Base-by-base conservation (phyloP, 1,139 yeast genomes). In the Yamadazyma spencermartinsiae region DNA sequence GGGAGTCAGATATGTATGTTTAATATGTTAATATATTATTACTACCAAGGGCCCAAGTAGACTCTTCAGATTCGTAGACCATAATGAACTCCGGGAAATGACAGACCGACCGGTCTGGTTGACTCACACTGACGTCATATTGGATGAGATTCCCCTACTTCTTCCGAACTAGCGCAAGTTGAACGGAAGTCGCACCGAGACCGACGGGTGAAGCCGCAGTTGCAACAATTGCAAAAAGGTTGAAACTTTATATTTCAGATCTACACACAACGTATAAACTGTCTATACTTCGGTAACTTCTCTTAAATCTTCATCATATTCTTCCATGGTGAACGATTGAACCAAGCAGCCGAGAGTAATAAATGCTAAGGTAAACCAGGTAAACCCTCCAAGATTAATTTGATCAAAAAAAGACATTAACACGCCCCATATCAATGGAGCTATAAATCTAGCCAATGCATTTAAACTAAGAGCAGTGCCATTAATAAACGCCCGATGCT, bases 381-480 rank as follows among this genome's bases (percentile, higher is more conserved):
- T 72, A 5, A 77, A 43, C 59, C 77, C 75, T 0, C 72, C 79
- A 31, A 66, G 54, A 9, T 67, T 62, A 23, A 56, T 48, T n/a
- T 52, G 54, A 45, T 76, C 75, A 18, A 73, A 70, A 45, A 61
- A 61, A 2, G 81, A 64, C 73, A 80, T 78, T 31, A 80, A 49
- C 37, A 58, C 61, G 9, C 86, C 86, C 81, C 83, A 79, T 2
- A 66, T 29, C 13, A 79, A 55, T 0, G 87, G 87, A 3, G 82
- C 86, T 1, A 76, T 33, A 39, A 76, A 80, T 44, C 86, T 58
- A 0, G 85, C 82, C 29, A 74, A 58, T 1, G 86, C 72, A 15
- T 74, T 63, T 34, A 75, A 64, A 41, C 77, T 70, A 49, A 76
- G 60, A 2, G 78, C 65, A 10, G 71, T 58, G 12, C 79, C 78